Evolutionary conservation across 2,329 filamentous ascomycete species (phyloP).

Genomic region (Alternaria ventricosa): DNA sequence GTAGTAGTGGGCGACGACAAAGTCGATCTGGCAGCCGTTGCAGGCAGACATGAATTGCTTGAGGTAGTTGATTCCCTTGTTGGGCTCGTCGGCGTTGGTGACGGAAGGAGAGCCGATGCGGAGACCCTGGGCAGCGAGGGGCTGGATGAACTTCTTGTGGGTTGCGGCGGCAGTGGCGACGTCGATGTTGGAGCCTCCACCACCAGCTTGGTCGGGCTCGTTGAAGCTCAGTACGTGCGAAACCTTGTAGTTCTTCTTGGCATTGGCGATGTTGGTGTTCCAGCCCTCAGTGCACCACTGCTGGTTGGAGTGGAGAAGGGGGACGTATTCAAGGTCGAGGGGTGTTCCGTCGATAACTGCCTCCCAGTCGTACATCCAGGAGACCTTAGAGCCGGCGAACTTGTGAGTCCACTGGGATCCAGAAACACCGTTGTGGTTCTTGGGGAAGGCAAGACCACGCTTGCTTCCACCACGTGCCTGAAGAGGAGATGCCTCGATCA

Average conservation of each 20-base stretch:
- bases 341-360: conserved; percentile 51
- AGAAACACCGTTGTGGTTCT: conserved; percentile 28
- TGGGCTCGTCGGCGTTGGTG: conserved; percentile 36
- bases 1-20: conserved; percentile 48
- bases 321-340: conserved; percentile 64
- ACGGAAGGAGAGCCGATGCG: conserved; percentile 46
- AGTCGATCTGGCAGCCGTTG: conserved; percentile 43
- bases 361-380: conserved; percentile 75
- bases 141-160: conserved; percentile 37
- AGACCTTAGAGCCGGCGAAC: conserved; percentile 48
- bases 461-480: conserved; percentile 32
- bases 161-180: conserved; percentile 26
- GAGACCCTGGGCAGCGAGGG: conserved; percentile 30
- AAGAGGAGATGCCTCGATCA: conserved; percentile 37
- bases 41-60: conserved; percentile 36
- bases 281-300: conserved; percentile 38
- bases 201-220: conserved; percentile 46
- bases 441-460: conserved; percentile 42
- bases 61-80: conserved; percentile 42
- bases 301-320: conserved; percentile 53
- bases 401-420: conserved; percentile 30
- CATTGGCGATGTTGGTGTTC: conserved; percentile 35
- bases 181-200: conserved; percentile 38
- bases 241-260: conserved; percentile 38
- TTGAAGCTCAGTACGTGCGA: conserved; percentile 46